These are phyloP conservation scores for Pisolithus sp. DNA, from an alignment of 768 basidiomycete species.

Conservation along the genomic window DNA sequence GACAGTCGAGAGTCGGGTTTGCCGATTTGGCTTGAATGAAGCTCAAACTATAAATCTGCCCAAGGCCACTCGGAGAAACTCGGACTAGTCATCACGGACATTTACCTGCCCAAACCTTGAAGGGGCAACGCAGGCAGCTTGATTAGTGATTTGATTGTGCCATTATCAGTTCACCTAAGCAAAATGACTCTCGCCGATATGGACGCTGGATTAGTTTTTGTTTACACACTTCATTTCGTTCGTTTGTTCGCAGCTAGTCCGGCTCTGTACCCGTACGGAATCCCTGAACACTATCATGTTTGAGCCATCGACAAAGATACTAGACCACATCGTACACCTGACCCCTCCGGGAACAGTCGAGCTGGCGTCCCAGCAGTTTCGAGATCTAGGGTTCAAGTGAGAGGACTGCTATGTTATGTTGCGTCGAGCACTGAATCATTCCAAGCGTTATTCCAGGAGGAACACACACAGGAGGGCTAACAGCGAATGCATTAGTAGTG, in stretches of 20 bases:
- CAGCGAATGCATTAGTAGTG: conserved; percentile 62
- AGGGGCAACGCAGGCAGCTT: neutral
- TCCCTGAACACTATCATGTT: conserved; percentile 12
- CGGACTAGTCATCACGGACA: neutral
- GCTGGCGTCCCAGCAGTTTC: conserved; percentile 45
- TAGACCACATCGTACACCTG: conserved; percentile 73
- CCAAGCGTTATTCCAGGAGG: conserved; percentile 62
- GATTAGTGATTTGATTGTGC: too few relatives aligned
- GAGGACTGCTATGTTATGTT: conserved; percentile 7
- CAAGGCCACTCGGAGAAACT: neutral
- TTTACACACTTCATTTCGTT: neutral
- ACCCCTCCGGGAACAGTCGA: conserved; percentile 55
- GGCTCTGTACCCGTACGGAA: neutral
- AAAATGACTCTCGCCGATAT: too few relatives aligned
- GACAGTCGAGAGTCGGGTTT: conserved; percentile 35
- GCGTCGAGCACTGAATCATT: neutral
- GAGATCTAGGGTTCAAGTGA: conserved; percentile 61
- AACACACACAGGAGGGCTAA: conserved; percentile 54
- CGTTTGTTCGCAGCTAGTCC: neutral
- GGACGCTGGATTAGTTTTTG: too few relatives aligned
- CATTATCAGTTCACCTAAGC: too few relatives aligned
- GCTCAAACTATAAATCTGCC: neutral
- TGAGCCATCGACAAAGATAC: conserved; percentile 32
- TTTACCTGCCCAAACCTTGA: neutral
- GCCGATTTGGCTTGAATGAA: conserved; percentile 23